phyloP scores from a whole-genome alignment of 2,329 filamentous ascomycete genomes.

The Phialophora chinensis region DNA sequence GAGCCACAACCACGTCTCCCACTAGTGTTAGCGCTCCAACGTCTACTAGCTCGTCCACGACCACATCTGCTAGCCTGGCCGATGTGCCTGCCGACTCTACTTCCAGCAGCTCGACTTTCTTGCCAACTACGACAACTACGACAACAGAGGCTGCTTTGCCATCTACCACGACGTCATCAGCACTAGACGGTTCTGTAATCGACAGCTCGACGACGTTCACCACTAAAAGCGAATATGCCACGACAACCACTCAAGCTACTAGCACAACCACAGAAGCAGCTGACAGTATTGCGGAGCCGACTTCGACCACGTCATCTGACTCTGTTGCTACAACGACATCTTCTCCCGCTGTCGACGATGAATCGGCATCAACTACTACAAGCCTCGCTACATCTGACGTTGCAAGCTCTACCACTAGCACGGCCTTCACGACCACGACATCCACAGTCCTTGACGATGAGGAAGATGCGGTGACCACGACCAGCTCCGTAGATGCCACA shows the following conservation, averaged over 20 bases:
- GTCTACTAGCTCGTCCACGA: background rate
- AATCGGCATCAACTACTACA: too few species aligned
- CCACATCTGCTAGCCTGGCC: background rate
- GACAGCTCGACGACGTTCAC: background rate
- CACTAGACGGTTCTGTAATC: background rate
- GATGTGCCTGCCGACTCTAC: background rate
- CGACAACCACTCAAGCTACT: background rate
- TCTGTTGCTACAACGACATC: too few species aligned
- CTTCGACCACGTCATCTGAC: too few species aligned
- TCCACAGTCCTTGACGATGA: background rate
- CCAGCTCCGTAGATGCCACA: background rate
- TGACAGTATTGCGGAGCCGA: too few species aligned
- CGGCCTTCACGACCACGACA: background rate
- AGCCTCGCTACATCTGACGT: background rate
- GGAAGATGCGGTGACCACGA: background rate
- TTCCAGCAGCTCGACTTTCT: background rate
- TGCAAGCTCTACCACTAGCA: constrained; percentile 3
- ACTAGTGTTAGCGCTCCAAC: background rate
- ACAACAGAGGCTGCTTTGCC: background rate
- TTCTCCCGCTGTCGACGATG: too few species aligned
- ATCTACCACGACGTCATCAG: background rate
- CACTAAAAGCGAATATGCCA: background rate
- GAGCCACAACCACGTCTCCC: background rate
- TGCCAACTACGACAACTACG: background rate
- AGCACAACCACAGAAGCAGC: too few species aligned